Evolutionary conservation across 495 filamentous ascomycete species (phyloP).

Genomic region (Zalerion maritima): DNA sequence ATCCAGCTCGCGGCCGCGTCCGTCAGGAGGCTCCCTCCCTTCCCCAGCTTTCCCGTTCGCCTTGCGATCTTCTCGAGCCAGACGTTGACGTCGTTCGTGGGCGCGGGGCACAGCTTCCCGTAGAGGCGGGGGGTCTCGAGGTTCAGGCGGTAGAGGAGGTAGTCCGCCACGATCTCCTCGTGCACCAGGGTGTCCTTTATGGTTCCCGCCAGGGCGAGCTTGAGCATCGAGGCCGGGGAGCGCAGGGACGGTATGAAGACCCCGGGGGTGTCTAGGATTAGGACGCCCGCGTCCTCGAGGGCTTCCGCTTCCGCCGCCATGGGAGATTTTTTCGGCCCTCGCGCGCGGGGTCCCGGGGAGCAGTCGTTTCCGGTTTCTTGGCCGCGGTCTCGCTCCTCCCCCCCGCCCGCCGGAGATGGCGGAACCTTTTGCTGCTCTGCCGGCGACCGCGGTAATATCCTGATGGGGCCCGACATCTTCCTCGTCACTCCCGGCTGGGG

Average conservation of each 20-base stretch:
- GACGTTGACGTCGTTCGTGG: constrained; percentile 68
- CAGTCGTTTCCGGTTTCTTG: too few relatives aligned
- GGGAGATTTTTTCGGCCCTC: too few relatives aligned
- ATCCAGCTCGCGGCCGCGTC: constrained; percentile 71
- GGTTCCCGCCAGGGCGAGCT: constrained; percentile 75
- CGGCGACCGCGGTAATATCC: too few relatives aligned
- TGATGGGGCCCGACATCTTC: constrained; percentile 69
- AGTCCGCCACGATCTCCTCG: constrained; percentile 66
- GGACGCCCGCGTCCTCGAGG: constrained; percentile 24
- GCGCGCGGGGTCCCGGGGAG: too few relatives aligned
- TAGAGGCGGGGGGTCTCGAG: constrained; percentile 41
- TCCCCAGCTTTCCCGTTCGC: constrained; percentile 60
- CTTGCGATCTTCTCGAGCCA: constrained; percentile 54
- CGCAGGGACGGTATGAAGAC: constrained; percentile 89
- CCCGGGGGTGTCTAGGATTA: constrained; percentile 46
- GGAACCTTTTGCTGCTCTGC: too few relatives aligned
- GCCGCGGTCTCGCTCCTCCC: constrained; percentile 1
- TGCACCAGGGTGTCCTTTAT: constrained; percentile 80
- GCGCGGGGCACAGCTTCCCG: constrained; percentile 42
- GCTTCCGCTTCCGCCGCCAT: constrained; percentile 14
- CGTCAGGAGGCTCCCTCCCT: constrained; percentile 56
- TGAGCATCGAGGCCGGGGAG: constrained; percentile 76
- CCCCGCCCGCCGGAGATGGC: constrained; percentile 15
- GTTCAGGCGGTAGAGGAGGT: constrained; percentile 76
- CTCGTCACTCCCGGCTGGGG: constrained; percentile 80